Conservation (phyloP, 1,139 yeast genomes). For the Debaryomyces coudertii region DNA sequence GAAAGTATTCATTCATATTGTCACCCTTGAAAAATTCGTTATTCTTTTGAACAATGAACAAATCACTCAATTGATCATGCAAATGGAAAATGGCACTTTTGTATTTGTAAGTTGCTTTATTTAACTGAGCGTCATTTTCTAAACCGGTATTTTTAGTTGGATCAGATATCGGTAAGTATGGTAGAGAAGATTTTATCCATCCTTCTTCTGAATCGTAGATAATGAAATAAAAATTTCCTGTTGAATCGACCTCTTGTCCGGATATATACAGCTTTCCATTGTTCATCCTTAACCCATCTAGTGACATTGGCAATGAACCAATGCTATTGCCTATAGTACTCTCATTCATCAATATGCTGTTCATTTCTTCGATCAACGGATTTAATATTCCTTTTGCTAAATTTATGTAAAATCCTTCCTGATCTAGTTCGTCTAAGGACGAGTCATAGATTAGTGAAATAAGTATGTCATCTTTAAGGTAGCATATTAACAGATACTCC, state of each 20-base stretch:
- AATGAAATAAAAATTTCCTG: conserved; percentile 43
- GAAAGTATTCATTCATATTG: conserved; percentile 40
- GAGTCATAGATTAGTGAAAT: conserved; percentile 38
- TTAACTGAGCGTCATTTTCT: not conserved
- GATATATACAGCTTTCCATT: not conserved
- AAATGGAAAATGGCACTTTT: conserved; percentile 40
- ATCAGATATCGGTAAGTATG: conserved; percentile 31
- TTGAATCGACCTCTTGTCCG: conserved; percentile 22
- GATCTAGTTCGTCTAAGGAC: conserved; percentile 24
- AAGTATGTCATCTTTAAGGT: conserved; percentile 25
- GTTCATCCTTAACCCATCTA: conserved; percentile 19
- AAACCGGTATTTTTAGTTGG: conserved; percentile 6
- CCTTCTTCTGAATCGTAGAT: conserved; percentile 32
- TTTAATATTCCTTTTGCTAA: conserved; percentile 22
- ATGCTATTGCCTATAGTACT: conserved; percentile 30
- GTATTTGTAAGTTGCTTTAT: conserved; percentile 14
- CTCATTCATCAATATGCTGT: conserved; percentile 20
- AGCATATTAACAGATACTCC: conserved; percentile 41
- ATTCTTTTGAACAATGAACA: conserved; percentile 32
- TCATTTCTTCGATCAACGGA: conserved; percentile 31
- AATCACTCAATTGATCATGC: conserved; percentile 43
- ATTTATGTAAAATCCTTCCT: conserved; percentile 26
- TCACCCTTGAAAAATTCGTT: conserved; percentile 25
- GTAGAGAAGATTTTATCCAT: conserved; percentile 42
- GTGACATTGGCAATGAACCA: conserved; percentile 33